Percentiles rank a stretch among this genome's conserved stretches.
phyloP scores from a whole-genome alignment of 495 filamentous ascomycete genomes.

The Annulohypoxylon bovei region DNA sequence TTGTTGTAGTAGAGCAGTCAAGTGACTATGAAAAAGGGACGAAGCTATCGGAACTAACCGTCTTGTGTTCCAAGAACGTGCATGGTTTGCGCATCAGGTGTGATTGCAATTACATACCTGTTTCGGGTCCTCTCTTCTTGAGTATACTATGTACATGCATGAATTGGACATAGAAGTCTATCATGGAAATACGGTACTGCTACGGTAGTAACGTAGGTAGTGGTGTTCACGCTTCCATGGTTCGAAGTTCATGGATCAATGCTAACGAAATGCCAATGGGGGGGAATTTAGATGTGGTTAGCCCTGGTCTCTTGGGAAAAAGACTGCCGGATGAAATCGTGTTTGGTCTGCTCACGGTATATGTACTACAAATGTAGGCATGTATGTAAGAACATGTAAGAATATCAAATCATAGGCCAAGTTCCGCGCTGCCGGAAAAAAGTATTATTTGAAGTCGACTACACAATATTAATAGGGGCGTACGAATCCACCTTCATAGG shows the following conservation, averaged over 20 bases:
- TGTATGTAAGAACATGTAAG: not conserved
- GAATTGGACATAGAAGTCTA: slow-evolving; percentile 16
- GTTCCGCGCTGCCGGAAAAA: slow-evolving; percentile 20
- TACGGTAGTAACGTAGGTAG: slow-evolving; percentile 40
- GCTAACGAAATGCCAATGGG: slow-evolving; percentile 25
- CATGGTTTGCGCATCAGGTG: slow-evolving; percentile 42
- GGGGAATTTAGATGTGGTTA: slow-evolving; percentile 8
- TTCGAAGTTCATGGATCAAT: slow-evolving; percentile 40
- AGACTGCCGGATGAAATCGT: slow-evolving; percentile 17
- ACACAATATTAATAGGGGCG: not conserved
- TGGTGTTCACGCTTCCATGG: slow-evolving; percentile 43
- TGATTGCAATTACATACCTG: slow-evolving; percentile 41
- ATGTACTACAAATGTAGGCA: slow-evolving; percentile 3
- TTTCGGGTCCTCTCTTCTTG: slow-evolving; percentile 22
- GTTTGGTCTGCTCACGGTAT: slow-evolving; percentile 9
- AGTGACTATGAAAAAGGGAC: slow-evolving; percentile 16
- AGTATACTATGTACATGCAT: slow-evolving; percentile 19
- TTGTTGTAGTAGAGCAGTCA: slow-evolving; percentile 22
- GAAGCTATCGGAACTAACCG: slow-evolving; percentile 37
- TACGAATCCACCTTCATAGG: not conserved
- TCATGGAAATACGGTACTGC: slow-evolving; percentile 33
- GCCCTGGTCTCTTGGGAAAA: slow-evolving; percentile 5
- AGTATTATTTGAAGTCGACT: slow-evolving; percentile 7
- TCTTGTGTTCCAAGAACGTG: slow-evolving; percentile 33
- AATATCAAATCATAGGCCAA: slow-evolving; percentile 21